Conservation (phyloP, 257 asterid genomes). For the Gardenia jasminoides region DNA sequence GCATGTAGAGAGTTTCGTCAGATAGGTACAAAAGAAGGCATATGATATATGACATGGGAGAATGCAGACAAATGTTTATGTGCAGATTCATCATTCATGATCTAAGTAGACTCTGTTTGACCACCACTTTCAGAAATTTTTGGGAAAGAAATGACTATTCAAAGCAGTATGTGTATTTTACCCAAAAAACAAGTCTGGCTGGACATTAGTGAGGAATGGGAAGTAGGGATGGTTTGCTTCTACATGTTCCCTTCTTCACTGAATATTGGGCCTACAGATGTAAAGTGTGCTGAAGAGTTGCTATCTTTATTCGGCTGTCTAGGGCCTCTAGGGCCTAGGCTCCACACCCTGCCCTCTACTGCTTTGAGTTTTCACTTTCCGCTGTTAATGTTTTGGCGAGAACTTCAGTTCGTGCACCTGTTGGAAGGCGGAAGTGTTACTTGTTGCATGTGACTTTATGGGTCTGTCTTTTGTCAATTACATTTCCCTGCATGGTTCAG, state of each 20-base stretch:
- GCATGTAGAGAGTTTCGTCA: background rate
- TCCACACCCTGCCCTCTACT: background rate
- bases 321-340: background rate
- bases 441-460: constrained; percentile 18
- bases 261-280: constrained; percentile 24
- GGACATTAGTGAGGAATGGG: constrained; percentile 30
- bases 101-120: constrained; percentile 20
- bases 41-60: background rate
- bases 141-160: too few species aligned
- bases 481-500: constrained; percentile 7
- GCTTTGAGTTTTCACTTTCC: background rate
- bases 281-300: constrained; percentile 6
- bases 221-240: constrained; percentile 26
- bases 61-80: constrained; percentile 16
- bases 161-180: too few species aligned
- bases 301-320: background rate
- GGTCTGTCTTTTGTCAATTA: constrained; percentile 1
- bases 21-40: background rate
- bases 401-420: constrained; percentile 8
- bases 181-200: background rate
- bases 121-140: background rate
- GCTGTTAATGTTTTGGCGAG: constrained; percentile 8
- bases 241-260: constrained; percentile 21
- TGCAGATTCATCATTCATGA: constrained; percentile 9
- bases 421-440: background rate